Percentiles rank a stretch among this genome's conserved stretches.
phyloP scores from a whole-genome alignment of 2,329 filamentous ascomycete species.

The Whalleya microplaca region DNA sequence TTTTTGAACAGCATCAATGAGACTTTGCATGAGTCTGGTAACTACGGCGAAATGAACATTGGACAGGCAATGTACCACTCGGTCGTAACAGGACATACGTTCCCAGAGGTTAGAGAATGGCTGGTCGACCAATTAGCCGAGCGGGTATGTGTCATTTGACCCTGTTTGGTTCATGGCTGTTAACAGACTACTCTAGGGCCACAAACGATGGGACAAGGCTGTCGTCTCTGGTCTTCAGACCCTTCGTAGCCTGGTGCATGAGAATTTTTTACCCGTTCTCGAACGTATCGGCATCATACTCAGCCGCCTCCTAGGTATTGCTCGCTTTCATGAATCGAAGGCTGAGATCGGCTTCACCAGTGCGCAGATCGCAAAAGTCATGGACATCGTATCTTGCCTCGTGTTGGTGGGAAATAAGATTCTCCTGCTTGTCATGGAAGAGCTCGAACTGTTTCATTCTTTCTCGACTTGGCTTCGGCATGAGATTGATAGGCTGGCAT shows the following conservation, averaged over 20 bases:
- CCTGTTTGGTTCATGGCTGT: not conserved
- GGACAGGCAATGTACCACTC: constrained; percentile 81
- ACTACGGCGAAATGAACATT: constrained; percentile 63
- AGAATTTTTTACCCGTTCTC: constrained; percentile 86
- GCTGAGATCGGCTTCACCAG: constrained; percentile 69
- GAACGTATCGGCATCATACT: constrained; percentile 83
- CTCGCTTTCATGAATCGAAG: constrained; percentile 73
- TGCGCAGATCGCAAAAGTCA: constrained; percentile 63
- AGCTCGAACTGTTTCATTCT: constrained; percentile 74
- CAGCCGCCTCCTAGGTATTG: constrained; percentile 80
- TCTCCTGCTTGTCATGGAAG: constrained; percentile 71
- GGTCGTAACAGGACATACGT: constrained; percentile 80
- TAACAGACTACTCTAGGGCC: constrained; percentile 59
- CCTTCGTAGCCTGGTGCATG: constrained; percentile 77
- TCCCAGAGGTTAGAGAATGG: constrained; percentile 80
- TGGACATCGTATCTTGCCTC: constrained; percentile 76
- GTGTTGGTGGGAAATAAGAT: constrained; percentile 75
- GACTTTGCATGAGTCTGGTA: constrained; percentile 67
- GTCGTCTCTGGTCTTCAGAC: constrained; percentile 77
- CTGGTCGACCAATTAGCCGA: constrained; percentile 82
- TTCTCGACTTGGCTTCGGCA: constrained; percentile 86
- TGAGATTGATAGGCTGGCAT: constrained; percentile 77
- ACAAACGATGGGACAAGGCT: constrained; percentile 94
- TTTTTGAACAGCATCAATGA: constrained; percentile 80
- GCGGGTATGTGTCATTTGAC: constrained; percentile 56